These are phyloP conservation scores for Teunomyces panamensis DNA, from an alignment of 805 yeast genomes.

Conservation along the genomic window DNA sequence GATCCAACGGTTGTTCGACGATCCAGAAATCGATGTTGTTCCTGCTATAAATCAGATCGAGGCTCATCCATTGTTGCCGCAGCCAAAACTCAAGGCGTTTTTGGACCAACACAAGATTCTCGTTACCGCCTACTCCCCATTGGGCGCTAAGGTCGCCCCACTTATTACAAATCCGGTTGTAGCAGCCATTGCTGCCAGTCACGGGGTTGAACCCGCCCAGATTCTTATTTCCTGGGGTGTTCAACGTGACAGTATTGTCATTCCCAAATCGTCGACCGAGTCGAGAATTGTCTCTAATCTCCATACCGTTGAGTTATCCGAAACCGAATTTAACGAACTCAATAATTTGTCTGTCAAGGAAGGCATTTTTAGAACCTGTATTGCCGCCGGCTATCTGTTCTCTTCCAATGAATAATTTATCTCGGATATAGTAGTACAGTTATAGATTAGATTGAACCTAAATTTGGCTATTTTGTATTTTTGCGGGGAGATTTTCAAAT, in stretches of 20 bases:
- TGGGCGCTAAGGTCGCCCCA: slow-evolving; percentile 61
- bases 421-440: background rate
- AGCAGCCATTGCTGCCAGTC: slow-evolving; percentile 42
- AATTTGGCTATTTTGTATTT: background rate
- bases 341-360: slow-evolving; percentile 28
- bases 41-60: slow-evolving; percentile 80
- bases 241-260: slow-evolving; percentile 51
- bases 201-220: slow-evolving; percentile 46
- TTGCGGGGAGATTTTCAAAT: no score
- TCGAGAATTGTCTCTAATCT: slow-evolving; percentile 36
- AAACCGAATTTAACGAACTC: slow-evolving; percentile 35
- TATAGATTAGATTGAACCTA: background rate
- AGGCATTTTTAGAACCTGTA: slow-evolving; percentile 30
- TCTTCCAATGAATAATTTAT: slow-evolving; percentile 5
- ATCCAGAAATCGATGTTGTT: slow-evolving; percentile 46
- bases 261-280: slow-evolving; percentile 36
- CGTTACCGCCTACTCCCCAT: slow-evolving; percentile 75
- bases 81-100: slow-evolving; percentile 53
- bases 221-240: slow-evolving; percentile 59
- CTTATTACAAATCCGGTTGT: slow-evolving; percentile 44
- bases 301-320: slow-evolving; percentile 32
- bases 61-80: slow-evolving; percentile 70
- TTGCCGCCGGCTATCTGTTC: slow-evolving; percentile 21
- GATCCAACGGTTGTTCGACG: slow-evolving; percentile 47
- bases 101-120: slow-evolving; percentile 51